Evolutionary conservation across 768 basidiomycete genomes (phyloP), one percentile per base, ranked within the genome.

Genomic region (Lactarius evosmus): DNA sequence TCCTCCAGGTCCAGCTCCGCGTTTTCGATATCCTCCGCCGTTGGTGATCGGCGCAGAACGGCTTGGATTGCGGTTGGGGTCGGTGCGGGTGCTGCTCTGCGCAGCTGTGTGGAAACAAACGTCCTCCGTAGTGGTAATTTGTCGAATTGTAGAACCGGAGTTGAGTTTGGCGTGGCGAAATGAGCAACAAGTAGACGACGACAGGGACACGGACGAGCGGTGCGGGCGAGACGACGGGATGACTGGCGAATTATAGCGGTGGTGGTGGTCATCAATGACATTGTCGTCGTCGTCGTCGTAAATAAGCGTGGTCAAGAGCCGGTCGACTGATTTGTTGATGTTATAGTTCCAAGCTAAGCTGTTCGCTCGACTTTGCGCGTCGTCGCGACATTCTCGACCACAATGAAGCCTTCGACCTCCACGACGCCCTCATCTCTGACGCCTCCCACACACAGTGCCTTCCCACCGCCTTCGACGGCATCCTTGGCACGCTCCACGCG

Each of bases 1-100:
- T 89, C 85, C 25, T 89, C 85, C 2, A 84, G 79, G 50, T 89
- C 86, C 2, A 89, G 73, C 65, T 89, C 88, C 66, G 84, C 84
- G 34, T 79, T 74, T 40, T 86, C 79, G 17, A 89, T 73, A 52
- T 85, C 82, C 62, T 80, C 76, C 33, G 61, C 58, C 4, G 70
- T 65, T 5, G 69, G 69, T 17, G 53, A 61, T 32, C 33, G 63
- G 16, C 85, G 74, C 1, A 86, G 75, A 6, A 79, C 69, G 11
- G 83, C 66, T 7, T 17, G 65, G 22, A 32, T 60, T 46, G 62
- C 32, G 17, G 60, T 44, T 29, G 65, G 57, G 7, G 57, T 61
- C 17, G 56, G 54, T 2, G 52, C n/a, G 16, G 61, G 36, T 19
- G 65, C 61, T 11, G 58, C 46, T 32, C 44, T 56, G 27, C 9